Evolutionary conservation across 208 protist genomes (phyloP).

Genomic region (Trypanosoma mega): DNA sequence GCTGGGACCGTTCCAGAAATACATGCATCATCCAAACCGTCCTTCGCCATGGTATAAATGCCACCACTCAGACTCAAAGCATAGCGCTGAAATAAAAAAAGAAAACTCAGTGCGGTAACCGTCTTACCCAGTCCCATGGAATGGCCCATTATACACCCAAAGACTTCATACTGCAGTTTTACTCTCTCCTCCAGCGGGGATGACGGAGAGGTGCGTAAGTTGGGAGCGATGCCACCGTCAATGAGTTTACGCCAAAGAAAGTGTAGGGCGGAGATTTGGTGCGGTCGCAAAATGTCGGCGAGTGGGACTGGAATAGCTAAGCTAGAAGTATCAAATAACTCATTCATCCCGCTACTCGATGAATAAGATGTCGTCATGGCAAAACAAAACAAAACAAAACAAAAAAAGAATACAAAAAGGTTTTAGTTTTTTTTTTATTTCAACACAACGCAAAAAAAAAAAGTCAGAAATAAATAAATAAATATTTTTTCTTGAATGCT

Average conservation of each 20-base stretch:
- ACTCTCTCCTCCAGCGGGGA: constrained; percentile 48
- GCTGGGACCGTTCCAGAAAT: constrained; percentile 16
- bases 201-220: constrained; percentile 31
- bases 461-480: background rate
- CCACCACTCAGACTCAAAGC: background rate
- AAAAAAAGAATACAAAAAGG: background rate
- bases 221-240: constrained; percentile 51
- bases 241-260: constrained; percentile 77
- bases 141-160: constrained; percentile 79
- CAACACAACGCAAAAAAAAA: background rate
- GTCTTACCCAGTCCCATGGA: constrained; percentile 92
- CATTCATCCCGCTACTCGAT: background rate
- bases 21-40: background rate
- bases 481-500: background rate
- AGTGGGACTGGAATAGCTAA: constrained; percentile 39
- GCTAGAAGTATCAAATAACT: constrained; percentile 11
- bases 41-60: background rate
- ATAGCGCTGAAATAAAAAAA: constrained; percentile 59
- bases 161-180: constrained; percentile 51
- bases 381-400: background rate
- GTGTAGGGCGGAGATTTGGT: constrained; percentile 72
- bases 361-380: too few relatives aligned
- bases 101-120: constrained; percentile 68
- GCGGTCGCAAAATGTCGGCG: constrained; percentile 38
- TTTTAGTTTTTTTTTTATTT: constrained; percentile 5